Conservation (phyloP, 2,329 filamentous ascomycete species). For the Fusarium domesticum region DNA sequence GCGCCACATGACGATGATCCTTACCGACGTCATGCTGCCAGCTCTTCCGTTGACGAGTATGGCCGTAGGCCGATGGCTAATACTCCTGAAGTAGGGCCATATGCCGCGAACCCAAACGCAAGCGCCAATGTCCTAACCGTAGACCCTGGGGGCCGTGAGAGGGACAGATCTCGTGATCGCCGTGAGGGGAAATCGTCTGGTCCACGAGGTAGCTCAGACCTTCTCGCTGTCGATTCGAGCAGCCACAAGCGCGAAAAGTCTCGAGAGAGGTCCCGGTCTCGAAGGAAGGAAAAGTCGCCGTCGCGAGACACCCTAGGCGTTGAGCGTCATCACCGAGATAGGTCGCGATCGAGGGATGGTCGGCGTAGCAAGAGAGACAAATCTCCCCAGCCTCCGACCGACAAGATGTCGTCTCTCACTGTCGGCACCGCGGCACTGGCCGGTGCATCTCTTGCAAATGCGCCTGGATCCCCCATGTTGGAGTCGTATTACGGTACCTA, state of each 20-base stretch:
- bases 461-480: conserved; percentile 79
- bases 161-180: conserved; percentile 35
- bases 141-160: conserved; percentile 37
- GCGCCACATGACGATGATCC: conserved; percentile 13
- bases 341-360: conserved; percentile 19
- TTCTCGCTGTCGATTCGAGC: conserved; percentile 20
- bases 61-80: conserved; percentile 21
- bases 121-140: conserved; percentile 42
- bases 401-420: conserved; percentile 51
- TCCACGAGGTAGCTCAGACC: conserved; percentile 21
- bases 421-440: conserved; percentile 46
- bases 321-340: conserved; percentile 19
- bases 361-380: conserved; percentile 33
- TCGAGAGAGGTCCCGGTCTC: conserved; percentile 22
- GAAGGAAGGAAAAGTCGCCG: conserved; percentile 25
- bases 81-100: conserved; percentile 35
- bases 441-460: conserved; percentile 47
- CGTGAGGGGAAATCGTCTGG: conserved; percentile 29
- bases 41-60: conserved; percentile 20
- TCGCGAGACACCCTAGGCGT: conserved; percentile 8
- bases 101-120: conserved; percentile 37
- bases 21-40: conserved; percentile 8
- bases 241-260: conserved; percentile 28
- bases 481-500: conserved; percentile 94
- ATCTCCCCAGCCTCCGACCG: conserved; percentile 48